Conservation (phyloP, 176 grass and related monocot species). For the Lolium perenne region DNA sequence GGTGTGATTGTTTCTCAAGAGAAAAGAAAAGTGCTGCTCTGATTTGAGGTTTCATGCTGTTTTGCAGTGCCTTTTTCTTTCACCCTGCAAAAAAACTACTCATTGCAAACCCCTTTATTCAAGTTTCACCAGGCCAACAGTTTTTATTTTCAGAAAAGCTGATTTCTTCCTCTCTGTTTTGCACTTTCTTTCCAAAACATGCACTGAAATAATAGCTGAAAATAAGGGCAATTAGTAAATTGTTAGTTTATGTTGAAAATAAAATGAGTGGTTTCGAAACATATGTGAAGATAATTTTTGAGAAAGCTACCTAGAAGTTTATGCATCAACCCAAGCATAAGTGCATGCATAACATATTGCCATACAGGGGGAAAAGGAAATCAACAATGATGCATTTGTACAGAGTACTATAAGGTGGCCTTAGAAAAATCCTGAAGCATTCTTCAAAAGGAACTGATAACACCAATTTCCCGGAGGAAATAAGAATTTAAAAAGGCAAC, state of each 20-base stretch:
- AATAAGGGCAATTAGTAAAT: not conserved
- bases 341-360: not conserved
- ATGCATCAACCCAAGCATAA: not conserved
- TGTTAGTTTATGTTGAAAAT: too few species aligned
- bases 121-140: conserved; percentile 26
- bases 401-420: not conserved
- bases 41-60: conserved; percentile 80
- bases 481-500: not conserved
- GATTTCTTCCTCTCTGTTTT: not conserved
- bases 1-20: conserved; percentile 61
- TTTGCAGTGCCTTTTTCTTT: conserved; percentile 51
- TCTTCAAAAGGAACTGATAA: too few species aligned
- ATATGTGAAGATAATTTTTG: not conserved
- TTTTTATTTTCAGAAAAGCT: conserved; percentile 18
- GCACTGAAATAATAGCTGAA: not conserved
- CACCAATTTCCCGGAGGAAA: not conserved
- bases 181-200: not conserved
- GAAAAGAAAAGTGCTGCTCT: conserved; percentile 34
- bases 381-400: not conserved
- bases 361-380: not conserved
- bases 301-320: not conserved
- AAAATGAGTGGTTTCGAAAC: not conserved
- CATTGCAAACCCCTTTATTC: conserved; percentile 39
- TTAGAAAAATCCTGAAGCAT: not conserved
- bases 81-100: conserved; percentile 53